These are phyloP conservation scores for Tricladium varicosporioides DNA, from an alignment of 2,329 filamentous ascomycete genomes.

Conservation along the genomic window DNA sequence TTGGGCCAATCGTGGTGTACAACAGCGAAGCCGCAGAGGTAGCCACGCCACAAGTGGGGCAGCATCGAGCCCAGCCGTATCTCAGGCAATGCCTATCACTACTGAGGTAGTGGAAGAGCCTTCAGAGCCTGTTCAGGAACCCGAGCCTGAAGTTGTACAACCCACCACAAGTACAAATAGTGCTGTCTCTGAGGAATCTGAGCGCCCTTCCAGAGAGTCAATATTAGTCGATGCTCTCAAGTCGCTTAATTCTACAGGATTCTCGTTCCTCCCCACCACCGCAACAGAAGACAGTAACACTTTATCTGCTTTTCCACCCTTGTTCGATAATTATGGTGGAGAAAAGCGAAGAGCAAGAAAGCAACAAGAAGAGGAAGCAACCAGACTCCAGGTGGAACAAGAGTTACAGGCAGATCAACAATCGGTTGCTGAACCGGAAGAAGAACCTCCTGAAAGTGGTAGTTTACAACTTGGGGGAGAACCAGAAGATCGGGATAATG, in stretches of 20 bases:
- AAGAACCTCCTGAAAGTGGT: constrained; percentile 75
- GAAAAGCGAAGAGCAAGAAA: constrained; percentile 75
- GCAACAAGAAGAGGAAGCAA: constrained; percentile 61
- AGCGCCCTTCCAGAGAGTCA: constrained; percentile 22
- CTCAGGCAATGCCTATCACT: constrained; percentile 53
- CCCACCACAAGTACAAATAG: constrained; percentile 7
- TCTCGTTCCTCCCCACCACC: constrained; percentile 46
- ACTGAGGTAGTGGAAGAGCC: constrained; percentile 49
- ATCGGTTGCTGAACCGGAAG: constrained; percentile 49
- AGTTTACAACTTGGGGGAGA: constrained; percentile 91
- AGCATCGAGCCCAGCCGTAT: constrained; percentile 78
- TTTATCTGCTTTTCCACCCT: constrained; percentile 62
- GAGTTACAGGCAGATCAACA: constrained; percentile 52
- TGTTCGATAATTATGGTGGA: constrained; percentile 82
- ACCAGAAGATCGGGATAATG: constrained; percentile 73
- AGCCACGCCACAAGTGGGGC: constrained; percentile 81
- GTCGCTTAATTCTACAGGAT: constrained; percentile 47
- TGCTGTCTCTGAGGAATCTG: constrained; percentile 11
- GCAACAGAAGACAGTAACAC: constrained; percentile 39
- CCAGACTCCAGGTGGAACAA: constrained; percentile 50
- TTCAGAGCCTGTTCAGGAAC: constrained; percentile 12
- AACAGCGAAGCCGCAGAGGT: constrained; percentile 63
- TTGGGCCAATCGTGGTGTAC: constrained; percentile 77
- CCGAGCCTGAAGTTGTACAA: constrained; percentile 7
- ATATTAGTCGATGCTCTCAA: constrained; percentile 42